Base-by-base conservation (phyloP, 768 basidiomycete species). In the Boletus reticulatus region DNA sequence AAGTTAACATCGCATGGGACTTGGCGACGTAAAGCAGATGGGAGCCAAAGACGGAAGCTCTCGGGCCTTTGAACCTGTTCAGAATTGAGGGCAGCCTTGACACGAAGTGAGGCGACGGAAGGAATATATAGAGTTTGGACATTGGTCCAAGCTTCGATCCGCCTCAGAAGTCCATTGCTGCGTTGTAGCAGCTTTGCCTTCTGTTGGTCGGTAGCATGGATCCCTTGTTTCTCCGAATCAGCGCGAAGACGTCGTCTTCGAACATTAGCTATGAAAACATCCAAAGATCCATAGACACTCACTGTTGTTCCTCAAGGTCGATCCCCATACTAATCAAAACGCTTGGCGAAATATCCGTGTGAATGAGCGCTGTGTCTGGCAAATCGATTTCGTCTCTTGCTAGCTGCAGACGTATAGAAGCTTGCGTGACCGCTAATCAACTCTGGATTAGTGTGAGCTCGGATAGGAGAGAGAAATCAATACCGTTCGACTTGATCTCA, bases 121-220 rank as follows among this genome's bases (percentile, higher is more conserved):
- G 47, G 36, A 24, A 48, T 37, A 6, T 48, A 48, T 2, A 48
- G 22, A 4, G 16, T 27, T 10, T 48, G 47, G 4, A 48, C 36
- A 7, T 2, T 38, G 16, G 36, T 17, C 47, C 47, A 48, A 13
- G 36, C 36, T 4, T 48, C 22, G 14, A 48, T 37, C 0, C 10
- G 16, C n/a, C 16, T 2, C 29, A 31, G 11, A 8, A 48, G 47
- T 5, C 6, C 3, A 29, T 38, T 49, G 16, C 17, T 27, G n/a
- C 27, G 13, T 8, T 27, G 11, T 3, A 11, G 37, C 5, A 42
- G 2, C 24, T 9, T 39, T 12, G n/a, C 27, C 24, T 49, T 49
- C 12, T 76, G 72, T 12, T 65, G 61, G 37, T 62, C 55, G 3
- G 71, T 75, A 9, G 71, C 53, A 54, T 71, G 64, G 0, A 22